These are phyloP conservation scores for Dissophora ornata DNA, from an alignment of 192 early-diverging fungal species.

Conservation along the genomic window DNA sequence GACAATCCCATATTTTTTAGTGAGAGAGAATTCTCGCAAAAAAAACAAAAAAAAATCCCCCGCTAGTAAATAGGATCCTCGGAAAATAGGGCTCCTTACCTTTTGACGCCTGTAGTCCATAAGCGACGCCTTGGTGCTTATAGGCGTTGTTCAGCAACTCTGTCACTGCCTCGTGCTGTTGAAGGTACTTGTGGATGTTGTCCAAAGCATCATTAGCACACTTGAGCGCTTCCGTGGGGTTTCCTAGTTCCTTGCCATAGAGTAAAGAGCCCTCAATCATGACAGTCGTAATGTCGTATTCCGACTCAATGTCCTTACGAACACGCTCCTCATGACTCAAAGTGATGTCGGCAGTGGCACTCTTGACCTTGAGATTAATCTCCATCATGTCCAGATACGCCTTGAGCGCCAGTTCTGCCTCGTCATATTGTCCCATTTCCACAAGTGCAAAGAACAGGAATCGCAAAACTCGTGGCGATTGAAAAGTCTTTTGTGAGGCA, in stretches of 20 bases:
- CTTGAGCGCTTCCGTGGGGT: slow-evolving; percentile 11
- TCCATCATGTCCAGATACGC: slow-evolving; percentile 71
- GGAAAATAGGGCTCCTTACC: slow-evolving; percentile 1
- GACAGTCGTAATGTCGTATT: slow-evolving; percentile 31
- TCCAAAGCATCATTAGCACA: slow-evolving; percentile 24
- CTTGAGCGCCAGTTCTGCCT: slow-evolving; percentile 75
- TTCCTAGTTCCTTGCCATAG: slow-evolving; percentile 32
- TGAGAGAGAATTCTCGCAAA: neutral
- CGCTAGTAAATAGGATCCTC: too few relatives aligned
- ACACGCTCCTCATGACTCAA: slow-evolving; percentile 28
- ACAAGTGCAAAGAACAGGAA: slow-evolving; percentile 71
- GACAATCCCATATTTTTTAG: too few relatives aligned
- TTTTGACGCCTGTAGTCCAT: slow-evolving; percentile 35
- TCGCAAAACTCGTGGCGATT: slow-evolving; percentile 74
- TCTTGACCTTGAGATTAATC: slow-evolving; percentile 45
- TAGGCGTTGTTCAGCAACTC: slow-evolving; percentile 33
- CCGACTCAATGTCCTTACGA: slow-evolving; percentile 38
- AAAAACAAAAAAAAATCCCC: too few relatives aligned
- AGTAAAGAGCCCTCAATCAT: slow-evolving; percentile 39
- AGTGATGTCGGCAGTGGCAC: slow-evolving; percentile 6
- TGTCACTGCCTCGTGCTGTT: slow-evolving; percentile 40
- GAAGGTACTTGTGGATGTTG: slow-evolving; percentile 32
- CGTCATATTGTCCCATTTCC: slow-evolving; percentile 75
- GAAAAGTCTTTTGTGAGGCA: slow-evolving; percentile 72
- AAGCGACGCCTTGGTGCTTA: slow-evolving; percentile 35